Evolutionary conservation across 768 basidiomycete genomes (phyloP).

Genomic region (Sporobolomyces pararoseus): DNA sequence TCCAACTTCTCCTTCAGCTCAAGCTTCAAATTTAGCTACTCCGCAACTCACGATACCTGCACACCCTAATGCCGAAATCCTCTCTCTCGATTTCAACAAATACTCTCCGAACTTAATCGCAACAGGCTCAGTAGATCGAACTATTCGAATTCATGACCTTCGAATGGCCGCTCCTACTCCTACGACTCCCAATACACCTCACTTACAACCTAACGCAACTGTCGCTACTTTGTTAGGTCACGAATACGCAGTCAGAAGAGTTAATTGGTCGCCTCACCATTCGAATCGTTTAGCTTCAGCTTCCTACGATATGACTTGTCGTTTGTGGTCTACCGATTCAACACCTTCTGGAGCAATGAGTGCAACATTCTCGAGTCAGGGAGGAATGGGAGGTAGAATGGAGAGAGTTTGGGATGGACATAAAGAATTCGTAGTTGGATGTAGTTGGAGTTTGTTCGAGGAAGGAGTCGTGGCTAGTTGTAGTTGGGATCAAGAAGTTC

Average conservation of each 20-base stretch:
- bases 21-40: slow-evolving; percentile 19
- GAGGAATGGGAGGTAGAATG: slow-evolving; percentile 54
- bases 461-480: slow-evolving; percentile 82
- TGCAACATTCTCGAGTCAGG: slow-evolving; percentile 47
- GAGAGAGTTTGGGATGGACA: slow-evolving; percentile 77
- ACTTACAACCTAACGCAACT: slow-evolving; percentile 28
- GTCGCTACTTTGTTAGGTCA: slow-evolving; percentile 65
- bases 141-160: slow-evolving; percentile 76
- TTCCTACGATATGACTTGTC: slow-evolving; percentile 93
- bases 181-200: slow-evolving; percentile 49
- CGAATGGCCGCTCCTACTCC: slow-evolving; percentile 67
- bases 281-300: slow-evolving; percentile 53
- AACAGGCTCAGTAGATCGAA: slow-evolving; percentile 72
- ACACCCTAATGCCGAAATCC: slow-evolving; percentile 57
- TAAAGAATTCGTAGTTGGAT: slow-evolving; percentile 90
- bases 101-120: slow-evolving; percentile 74
- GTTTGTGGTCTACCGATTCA: slow-evolving; percentile 61
- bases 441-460: slow-evolving; percentile 87
- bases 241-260: slow-evolving; percentile 82
- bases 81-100: slow-evolving; percentile 88
- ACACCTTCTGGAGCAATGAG: background rate
- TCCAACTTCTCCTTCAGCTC: slow-evolving; percentile 2
- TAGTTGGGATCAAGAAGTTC: slow-evolving; percentile 82
- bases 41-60: slow-evolving; percentile 36
- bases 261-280: slow-evolving; percentile 63